These are phyloP conservation scores for Aspergillus sclerotiicarbonarius DNA, from an alignment of 495 filamentous ascomycete species.

Conservation along the genomic window DNA sequence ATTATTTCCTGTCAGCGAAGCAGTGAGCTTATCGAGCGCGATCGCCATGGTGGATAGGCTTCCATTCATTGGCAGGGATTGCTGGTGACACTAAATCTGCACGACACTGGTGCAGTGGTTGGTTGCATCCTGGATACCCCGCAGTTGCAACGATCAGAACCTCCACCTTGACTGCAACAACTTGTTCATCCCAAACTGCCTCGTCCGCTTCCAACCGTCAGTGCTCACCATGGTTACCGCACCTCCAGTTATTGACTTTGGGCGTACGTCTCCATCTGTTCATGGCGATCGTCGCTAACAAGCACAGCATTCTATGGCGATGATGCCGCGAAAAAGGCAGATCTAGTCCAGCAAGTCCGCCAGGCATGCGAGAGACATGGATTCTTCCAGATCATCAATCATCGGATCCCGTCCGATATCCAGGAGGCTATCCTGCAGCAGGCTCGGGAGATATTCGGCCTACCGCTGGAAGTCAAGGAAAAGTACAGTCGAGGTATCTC, in stretches of 20 bases:
- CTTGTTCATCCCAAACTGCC: too few relatives aligned
- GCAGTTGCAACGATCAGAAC: not conserved
- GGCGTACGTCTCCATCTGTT: not conserved
- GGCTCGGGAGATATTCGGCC: slow-evolving; percentile 70
- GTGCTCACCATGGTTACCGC: not conserved
- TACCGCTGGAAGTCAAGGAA: slow-evolving; percentile 58
- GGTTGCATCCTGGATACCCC: not conserved
- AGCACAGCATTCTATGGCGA: slow-evolving; percentile 15
- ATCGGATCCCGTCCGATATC: slow-evolving; percentile 66
- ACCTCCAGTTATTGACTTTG: slow-evolving; percentile 18
- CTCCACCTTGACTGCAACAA: not conserved
- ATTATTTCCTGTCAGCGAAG: too few relatives aligned
- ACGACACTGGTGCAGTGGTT: not conserved
- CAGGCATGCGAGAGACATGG: slow-evolving; percentile 55
- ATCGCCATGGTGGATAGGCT: too few relatives aligned
- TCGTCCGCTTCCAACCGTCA: too few relatives aligned
- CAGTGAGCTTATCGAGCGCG: too few relatives aligned
- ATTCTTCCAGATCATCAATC: slow-evolving; percentile 81
- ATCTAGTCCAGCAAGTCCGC: slow-evolving; percentile 15
- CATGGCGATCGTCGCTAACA: not conserved
- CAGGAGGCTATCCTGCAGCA: slow-evolving; percentile 64
- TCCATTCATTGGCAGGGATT: not conserved
- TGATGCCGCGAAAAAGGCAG: slow-evolving; percentile 7
- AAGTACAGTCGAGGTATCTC: slow-evolving; percentile 24
- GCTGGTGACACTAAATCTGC: not conserved